Base-by-base conservation (phyloP, 768 basidiomycete species). In the Boletus eberwhitei region DNA sequence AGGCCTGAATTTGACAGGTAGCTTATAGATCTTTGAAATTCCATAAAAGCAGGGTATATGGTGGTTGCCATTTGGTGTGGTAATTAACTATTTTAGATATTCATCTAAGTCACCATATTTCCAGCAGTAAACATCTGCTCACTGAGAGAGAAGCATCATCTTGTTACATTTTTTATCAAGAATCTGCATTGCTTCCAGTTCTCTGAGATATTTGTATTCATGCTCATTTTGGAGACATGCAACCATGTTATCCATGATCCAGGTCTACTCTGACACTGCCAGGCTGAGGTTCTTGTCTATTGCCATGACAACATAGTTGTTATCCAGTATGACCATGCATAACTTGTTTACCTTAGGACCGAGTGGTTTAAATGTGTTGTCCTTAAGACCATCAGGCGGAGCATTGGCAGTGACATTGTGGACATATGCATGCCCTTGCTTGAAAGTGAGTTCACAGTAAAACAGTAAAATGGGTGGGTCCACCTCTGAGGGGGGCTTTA, bases 1-100 rank as follows among this genome's bases (percentile, higher is more conserved):
- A 0, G 37, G 52, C 2, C 52, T 9, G 9, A 57, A 57, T 50
- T 57, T 57, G 1, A 55, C 54, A 0, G 58, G 58, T 2, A 13
- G 1, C 38, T 59, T 59, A 26, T 59, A 53, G 8, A 59, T 22
- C 22, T 22, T 22, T 22, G 22, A 3, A 3, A 22, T 22, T 22
- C 22, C 22, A 22, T 22, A 22, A 17, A 55, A 52, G 4, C 8
- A 5, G 0, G 46, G 50, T 6, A 59, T 29, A 11, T 48, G 16
- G 26, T 59, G 53, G 3, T 22, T 22, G 22, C 22, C 3, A 3
- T 22, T 22, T 2, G 22, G 22, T 0, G 13, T 3, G 6, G 40
- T 41, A 41, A 41, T 7, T 0, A 3, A 0, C 2, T 4, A 3
- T 2, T 16, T 2, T 0, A 41, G 1, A 2, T 22, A 41, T 22